These are phyloP conservation scores for Penicillium egyptiacum DNA, from an alignment of 495 filamentous ascomycete species.

Conservation along the genomic window DNA sequence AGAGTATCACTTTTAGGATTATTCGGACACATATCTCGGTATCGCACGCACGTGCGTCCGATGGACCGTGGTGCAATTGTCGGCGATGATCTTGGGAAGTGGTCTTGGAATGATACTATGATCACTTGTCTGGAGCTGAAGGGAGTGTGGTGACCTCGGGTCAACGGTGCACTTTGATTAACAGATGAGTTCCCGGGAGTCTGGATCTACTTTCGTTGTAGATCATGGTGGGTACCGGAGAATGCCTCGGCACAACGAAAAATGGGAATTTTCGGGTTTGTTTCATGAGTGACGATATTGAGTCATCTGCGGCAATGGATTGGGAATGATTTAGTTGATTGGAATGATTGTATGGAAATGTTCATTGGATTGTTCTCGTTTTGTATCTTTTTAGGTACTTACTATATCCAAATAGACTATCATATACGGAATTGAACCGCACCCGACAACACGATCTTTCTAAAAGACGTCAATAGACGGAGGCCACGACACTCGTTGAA, in stretches of 20 bases:
- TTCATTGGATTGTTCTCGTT: background rate
- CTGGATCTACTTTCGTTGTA: background rate
- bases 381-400: background rate
- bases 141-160: background rate
- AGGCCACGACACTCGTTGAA: background rate
- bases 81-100: background rate
- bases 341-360: background rate
- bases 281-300: background rate
- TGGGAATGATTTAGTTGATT: background rate
- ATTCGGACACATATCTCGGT: background rate
- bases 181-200: background rate
- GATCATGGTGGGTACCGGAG: conserved; percentile 2
- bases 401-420: background rate
- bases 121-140: background rate
- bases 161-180: background rate
- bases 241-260: background rate
- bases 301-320: background rate
- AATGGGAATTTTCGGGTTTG: background rate
- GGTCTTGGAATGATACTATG: background rate
- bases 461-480: background rate
- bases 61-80: background rate
- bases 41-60: background rate
- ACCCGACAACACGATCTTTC: background rate
- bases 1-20: background rate
- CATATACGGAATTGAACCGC: background rate